Evolutionary conservation across 1,284 basidiomycete species (phyloP).

Genomic region (Leccinum fallax): DNA sequence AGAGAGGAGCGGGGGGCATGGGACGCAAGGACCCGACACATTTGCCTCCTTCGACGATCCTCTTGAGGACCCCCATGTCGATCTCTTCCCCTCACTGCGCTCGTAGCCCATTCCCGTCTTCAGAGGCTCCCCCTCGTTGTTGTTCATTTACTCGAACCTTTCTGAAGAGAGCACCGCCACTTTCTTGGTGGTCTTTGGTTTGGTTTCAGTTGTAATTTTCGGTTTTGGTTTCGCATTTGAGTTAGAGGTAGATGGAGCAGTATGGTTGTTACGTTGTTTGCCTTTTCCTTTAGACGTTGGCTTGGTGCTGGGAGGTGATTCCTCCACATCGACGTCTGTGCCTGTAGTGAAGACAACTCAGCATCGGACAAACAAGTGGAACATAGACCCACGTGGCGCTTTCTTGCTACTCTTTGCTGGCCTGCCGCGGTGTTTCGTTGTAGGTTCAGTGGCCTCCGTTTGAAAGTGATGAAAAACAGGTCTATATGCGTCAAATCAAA

Average conservation of each 20-base stretch:
- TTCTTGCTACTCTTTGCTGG: slow-evolving; percentile 16
- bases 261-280: neutral
- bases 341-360: neutral
- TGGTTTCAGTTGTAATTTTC: slow-evolving; percentile 10
- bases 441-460: slow-evolving; percentile 2
- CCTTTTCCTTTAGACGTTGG: slow-evolving; percentile 15
- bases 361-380: neutral
- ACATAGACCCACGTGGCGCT: slow-evolving; percentile 4
- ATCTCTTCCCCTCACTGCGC: too few relatives aligned
- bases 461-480: neutral
- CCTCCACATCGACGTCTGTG: slow-evolving; percentile 6
- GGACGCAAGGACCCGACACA: too few relatives aligned
- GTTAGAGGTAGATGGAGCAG: slow-evolving; percentile 3
- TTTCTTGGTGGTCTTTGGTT: slow-evolving; percentile 6
- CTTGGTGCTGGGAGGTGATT: slow-evolving; percentile 3
- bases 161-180: slow-evolving; percentile 14
- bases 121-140: too few relatives aligned
- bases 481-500: neutral
- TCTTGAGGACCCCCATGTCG: too few relatives aligned
- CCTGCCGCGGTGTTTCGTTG: slow-evolving; percentile 20
- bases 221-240: slow-evolving; percentile 6
- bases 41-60: too few relatives aligned
- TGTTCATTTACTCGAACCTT: too few relatives aligned
- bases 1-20: too few relatives aligned
- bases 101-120: too few relatives aligned